Percentiles rank a stretch among this genome's conserved stretches.
Evolutionary conservation across 306 rosid genomes (phyloP).

Genomic region (Cicer bijugum): DNA sequence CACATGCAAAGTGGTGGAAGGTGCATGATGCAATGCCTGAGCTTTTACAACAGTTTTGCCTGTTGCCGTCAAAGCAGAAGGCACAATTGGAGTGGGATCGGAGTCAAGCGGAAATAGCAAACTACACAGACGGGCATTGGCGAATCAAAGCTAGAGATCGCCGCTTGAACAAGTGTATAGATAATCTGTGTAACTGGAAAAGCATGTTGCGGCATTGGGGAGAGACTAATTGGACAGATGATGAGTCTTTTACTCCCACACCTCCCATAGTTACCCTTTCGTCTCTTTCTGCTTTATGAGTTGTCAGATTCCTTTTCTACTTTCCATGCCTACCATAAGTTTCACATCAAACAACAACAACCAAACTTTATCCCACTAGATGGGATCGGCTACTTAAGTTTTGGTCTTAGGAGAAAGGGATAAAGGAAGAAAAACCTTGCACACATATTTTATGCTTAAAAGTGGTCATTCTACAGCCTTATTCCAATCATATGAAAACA

Average conservation of each 20-base stretch:
- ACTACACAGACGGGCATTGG: conserved; percentile 90
- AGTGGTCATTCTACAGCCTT: conserved; percentile 29
- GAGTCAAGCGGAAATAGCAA: conserved; percentile 70
- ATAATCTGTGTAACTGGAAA: conserved; percentile 81
- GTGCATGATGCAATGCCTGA: conserved; percentile 92
- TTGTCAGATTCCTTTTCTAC: conserved; percentile 6
- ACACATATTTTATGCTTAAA: conserved; percentile 41
- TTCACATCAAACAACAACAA: not conserved
- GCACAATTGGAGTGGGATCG: conserved; percentile 94
- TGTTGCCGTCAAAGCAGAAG: conserved; percentile 80
- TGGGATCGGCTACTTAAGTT: not conserved
- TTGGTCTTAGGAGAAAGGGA: conserved; percentile 33
- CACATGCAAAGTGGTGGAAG: conserved; percentile 88
- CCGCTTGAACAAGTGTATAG: conserved; percentile 72
- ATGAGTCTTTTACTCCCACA: conserved; percentile 52
- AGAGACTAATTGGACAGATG: conserved; percentile 93
- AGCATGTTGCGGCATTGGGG: conserved; percentile 95
- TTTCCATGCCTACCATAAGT: not conserved
- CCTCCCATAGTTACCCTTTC: conserved; percentile 59
- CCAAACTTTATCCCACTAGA: not conserved
- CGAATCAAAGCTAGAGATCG: conserved; percentile 59
- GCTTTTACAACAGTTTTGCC: conserved; percentile 78
- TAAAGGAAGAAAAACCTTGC: conserved; percentile 3
- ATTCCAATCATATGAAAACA: conserved; percentile 29
- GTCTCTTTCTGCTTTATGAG: conserved; percentile 50